Conservation (phyloP, 495 filamentous ascomycete species). For the Cercophora sp. region DNA sequence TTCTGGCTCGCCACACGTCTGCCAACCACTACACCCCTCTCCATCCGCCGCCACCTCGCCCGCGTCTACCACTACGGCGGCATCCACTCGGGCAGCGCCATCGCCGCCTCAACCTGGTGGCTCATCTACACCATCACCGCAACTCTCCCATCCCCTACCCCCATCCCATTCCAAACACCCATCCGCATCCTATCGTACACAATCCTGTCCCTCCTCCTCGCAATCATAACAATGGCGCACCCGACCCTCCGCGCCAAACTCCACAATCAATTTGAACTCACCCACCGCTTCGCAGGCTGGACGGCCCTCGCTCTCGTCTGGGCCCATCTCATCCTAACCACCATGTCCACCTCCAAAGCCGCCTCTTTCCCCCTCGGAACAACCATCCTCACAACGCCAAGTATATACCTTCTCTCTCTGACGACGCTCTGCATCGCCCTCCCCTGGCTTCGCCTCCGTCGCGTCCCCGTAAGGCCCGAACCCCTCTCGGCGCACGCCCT, state of each 20-base stretch:
- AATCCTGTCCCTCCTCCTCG: constrained; percentile 24
- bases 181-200: constrained; percentile 28
- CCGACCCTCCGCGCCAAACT: constrained; percentile 43
- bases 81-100: constrained; percentile 59
- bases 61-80: constrained; percentile 62
- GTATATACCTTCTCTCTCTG: constrained; percentile 53
- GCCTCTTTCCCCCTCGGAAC: constrained; percentile 28
- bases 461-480: constrained; percentile 51
- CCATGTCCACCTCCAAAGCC: constrained; percentile 22
- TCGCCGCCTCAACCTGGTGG: constrained; percentile 60
- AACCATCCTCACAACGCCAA: constrained; percentile 43
- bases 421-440: constrained; percentile 51
- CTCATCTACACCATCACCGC: constrained; percentile 52
- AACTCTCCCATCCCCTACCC: constrained; percentile 38
- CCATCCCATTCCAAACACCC: constrained; percentile 19
- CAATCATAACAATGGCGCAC: constrained; percentile 31
- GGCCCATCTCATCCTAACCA: constrained; percentile 37
- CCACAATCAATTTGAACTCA: constrained; percentile 55
- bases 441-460: constrained; percentile 57
- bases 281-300: constrained; percentile 58
- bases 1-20: constrained; percentile 48
- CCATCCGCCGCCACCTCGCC: constrained; percentile 54
- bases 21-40: constrained; percentile 54
- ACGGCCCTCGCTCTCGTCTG: constrained; percentile 49
- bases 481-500: constrained; percentile 57